Percentiles rank a stretch among this genome's conserved stretches.
Evolutionary conservation across 140 eudicot species (phyloP).

Genomic region (Anethum foeniculum): DNA sequence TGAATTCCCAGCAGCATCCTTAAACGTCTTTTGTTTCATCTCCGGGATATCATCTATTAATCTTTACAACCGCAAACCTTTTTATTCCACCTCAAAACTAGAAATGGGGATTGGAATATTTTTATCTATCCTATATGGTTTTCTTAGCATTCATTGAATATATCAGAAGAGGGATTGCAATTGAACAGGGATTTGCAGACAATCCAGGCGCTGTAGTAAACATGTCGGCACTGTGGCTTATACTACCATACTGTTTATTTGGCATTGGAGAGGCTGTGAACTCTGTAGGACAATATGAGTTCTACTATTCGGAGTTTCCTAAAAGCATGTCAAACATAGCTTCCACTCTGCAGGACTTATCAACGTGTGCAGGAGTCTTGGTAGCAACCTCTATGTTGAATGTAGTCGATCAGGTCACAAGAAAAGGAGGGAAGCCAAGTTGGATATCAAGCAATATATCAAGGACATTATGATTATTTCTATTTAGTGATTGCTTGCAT

Average conservation of each 20-base stretch:
- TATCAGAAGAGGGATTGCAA: neutral
- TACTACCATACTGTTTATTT: neutral
- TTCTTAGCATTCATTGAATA: neutral
- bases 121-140: neutral
- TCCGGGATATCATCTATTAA: neutral
- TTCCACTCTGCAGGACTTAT: neutral
- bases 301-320: neutral
- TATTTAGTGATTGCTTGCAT: neutral
- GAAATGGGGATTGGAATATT: neutral
- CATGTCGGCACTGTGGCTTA: neutral
- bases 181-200: neutral
- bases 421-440: neutral
- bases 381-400: neutral
- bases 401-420: neutral
- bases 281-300: neutral
- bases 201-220: neutral
- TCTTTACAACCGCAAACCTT: neutral
- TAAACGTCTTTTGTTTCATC: neutral
- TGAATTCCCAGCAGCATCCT: conserved; percentile 2
- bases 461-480: neutral
- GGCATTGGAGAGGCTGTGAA: neutral
- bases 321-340: neutral
- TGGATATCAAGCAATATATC: neutral
- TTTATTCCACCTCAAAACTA: neutral
- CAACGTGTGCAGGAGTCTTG: neutral